Evolutionary conservation across 2,329 filamentous ascomycete species (phyloP), one percentile per base, ranked within the genome.

Genomic region (Xylaria sp.): DNA sequence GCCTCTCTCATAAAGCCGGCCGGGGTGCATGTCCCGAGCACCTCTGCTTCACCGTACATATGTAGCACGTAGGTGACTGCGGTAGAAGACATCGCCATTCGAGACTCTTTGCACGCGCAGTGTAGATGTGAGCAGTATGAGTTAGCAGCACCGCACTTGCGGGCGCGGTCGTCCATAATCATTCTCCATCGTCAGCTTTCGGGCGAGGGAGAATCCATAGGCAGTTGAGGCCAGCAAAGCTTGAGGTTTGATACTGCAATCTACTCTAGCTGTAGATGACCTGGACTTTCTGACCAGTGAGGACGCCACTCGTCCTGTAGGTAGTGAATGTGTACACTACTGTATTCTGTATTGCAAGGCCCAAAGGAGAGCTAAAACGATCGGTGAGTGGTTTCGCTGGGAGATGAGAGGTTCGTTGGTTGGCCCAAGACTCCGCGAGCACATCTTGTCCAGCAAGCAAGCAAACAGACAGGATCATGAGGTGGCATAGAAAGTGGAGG

Each of bases 401-500:
- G 52, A 65, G 65, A 62, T 58, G 68, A 68, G 34, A 54, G 56
- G 51, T 37, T 46, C 12, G 66, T 37, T 67, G 46, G 59, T 57
- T 64, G 61, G 66, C 23, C 55, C 6, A 28, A 54, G 41, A 44
- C 28, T 18, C 58, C 60, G 28, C 46, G 56, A 63, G 28, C 46
- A 56, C 50, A 69, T 55, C 52, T 51, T 61, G 60, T 60, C 50
- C 31, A 55, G 41, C 23, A 23, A 8, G 23, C 50, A 37, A 10
- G 10, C 34, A 37, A 10, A 10, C 48, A 51, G 52, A 63, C 41
- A 65, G 65, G 65, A 65, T 68, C 56, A 57, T 61, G 63, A 68
- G 64, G 59, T 70, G 25, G 58, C 54, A 66, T 34, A 37, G 54
- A n/a, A 48, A 69, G 64, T 66, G 67, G 67, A 69, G 60, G 54